Conservation (phyloP, 2,329 filamentous ascomycete genomes). For the Exophiala dermatitidis region DNA sequence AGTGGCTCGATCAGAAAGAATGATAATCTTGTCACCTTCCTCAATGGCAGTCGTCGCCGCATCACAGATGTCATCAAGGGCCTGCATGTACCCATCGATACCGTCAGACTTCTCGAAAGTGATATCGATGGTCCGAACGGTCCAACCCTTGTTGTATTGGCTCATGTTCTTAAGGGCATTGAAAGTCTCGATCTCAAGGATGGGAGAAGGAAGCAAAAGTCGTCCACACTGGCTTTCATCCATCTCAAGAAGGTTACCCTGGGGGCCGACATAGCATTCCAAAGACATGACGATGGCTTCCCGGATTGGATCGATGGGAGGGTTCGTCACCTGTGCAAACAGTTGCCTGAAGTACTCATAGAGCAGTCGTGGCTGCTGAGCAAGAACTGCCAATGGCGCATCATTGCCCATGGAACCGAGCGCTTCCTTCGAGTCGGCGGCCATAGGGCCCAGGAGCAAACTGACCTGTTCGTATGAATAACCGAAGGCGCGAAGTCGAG, state of each 20-base stretch:
- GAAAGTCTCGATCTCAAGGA: constrained; percentile 84
- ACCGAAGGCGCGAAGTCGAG: constrained; percentile 75
- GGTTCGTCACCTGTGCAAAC: constrained; percentile 96
- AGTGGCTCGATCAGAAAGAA: constrained; percentile 82
- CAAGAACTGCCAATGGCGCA: constrained; percentile 82
- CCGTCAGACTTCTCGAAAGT: constrained; percentile 86
- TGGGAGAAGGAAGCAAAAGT: constrained; percentile 77
- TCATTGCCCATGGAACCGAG: constrained; percentile 98
- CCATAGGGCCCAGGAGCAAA: constrained; percentile 87
- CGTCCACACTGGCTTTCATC: constrained; percentile 80
- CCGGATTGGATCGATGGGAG: constrained; percentile 91
- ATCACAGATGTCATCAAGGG: constrained; percentile 81
- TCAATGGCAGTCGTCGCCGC: constrained; percentile 78
- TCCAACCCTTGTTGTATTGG: constrained; percentile 68
- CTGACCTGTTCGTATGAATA: constrained; percentile 95
- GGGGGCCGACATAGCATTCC: constrained; percentile 90
- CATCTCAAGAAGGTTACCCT: constrained; percentile 94
- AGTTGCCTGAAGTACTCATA: constrained; percentile 97
- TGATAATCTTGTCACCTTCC: constrained; percentile 73
- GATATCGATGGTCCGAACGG: constrained; percentile 81
- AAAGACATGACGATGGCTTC: constrained; percentile 98
- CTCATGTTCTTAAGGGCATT: constrained; percentile 76
- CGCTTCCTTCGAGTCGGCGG: constrained; percentile 92
- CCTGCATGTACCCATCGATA: constrained; percentile 73
- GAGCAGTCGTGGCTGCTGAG: constrained; percentile 78